Percentiles rank a stretch among this genome's conserved stretches.
Evolutionary conservation across 371 early-diverging fungal species (phyloP).

Genomic region (Mortierella sp.): DNA sequence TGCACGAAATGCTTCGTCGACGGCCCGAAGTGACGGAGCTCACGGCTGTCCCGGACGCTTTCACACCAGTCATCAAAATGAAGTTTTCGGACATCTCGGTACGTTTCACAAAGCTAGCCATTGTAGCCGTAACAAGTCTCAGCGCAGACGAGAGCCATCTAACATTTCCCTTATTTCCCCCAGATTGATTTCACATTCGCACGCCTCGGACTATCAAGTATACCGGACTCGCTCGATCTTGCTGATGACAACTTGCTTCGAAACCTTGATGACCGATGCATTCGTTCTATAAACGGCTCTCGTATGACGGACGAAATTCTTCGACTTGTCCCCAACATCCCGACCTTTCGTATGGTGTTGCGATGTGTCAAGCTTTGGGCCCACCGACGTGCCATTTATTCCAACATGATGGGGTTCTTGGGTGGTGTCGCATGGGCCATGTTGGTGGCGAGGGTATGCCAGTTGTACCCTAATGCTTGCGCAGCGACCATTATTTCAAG

Average conservation of each 20-base stretch:
- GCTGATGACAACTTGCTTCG: slow-evolving; percentile 89
- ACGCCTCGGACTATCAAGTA: slow-evolving; percentile 76
- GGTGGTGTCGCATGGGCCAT: slow-evolving; percentile 99
- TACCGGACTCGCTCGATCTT: slow-evolving; percentile 92
- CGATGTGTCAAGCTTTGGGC: slow-evolving; percentile 99
- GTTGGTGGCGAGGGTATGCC: slow-evolving; percentile 97
- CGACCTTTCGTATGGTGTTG: slow-evolving; percentile 91
- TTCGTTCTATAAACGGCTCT: slow-evolving; percentile 98
- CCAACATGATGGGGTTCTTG: slow-evolving; percentile 98
- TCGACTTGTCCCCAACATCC: slow-evolving; percentile 93
- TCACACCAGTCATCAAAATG: slow-evolving; percentile 98
- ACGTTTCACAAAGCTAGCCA: slow-evolving; percentile 31
- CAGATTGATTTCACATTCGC: slow-evolving; percentile 99
- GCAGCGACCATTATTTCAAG: slow-evolving; percentile 88
- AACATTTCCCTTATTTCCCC: too few relatives aligned
- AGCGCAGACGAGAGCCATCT: too few relatives aligned
- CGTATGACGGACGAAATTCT: slow-evolving; percentile 99
- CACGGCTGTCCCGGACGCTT: slow-evolving; percentile 94
- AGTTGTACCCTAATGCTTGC: slow-evolving; percentile 96
- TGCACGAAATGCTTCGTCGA: slow-evolving; percentile 88
- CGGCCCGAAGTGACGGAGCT: slow-evolving; percentile 91
- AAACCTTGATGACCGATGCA: slow-evolving; percentile 93
- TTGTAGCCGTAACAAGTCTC: too few relatives aligned
- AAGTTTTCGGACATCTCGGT: slow-evolving; percentile 91
- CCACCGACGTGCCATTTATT: slow-evolving; percentile 94